phyloP scores from a whole-genome alignment of 2,329 filamentous ascomycete genomes.

The Pseudopyricularia javanii region DNA sequence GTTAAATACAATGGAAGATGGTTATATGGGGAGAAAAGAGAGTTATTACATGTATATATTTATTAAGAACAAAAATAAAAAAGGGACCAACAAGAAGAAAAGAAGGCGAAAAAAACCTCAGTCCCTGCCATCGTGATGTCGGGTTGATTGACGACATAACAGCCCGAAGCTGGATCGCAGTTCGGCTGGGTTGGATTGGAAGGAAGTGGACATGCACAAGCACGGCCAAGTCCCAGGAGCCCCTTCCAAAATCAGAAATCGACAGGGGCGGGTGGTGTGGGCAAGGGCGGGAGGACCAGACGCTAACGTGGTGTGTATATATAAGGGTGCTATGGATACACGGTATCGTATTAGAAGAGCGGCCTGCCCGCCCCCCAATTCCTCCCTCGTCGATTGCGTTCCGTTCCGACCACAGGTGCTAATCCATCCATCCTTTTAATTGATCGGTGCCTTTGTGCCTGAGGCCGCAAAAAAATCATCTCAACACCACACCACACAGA shows the following conservation, averaged over 20 bases:
- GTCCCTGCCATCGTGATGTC: neutral
- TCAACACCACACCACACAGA: too few relatives aligned
- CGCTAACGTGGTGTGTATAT: slow-evolving; percentile 16
- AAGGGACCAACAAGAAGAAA: neutral
- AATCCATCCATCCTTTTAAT: neutral
- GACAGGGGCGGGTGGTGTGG: slow-evolving; percentile 1
- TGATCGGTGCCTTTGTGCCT: neutral
- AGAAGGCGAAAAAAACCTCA: neutral
- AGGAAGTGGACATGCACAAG: neutral
- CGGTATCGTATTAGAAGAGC: slow-evolving; percentile 14
- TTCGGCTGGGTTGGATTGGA: neutral
- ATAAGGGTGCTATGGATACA: slow-evolving; percentile 9
- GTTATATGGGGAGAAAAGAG: too few relatives aligned
- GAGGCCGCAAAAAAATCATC: neutral
- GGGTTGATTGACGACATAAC: neutral
- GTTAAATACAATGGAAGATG: too few relatives aligned
- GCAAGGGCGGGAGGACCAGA: slow-evolving; percentile 1
- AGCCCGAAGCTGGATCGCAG: neutral
- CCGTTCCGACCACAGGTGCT: slow-evolving; percentile 1
- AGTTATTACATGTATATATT: too few relatives aligned
- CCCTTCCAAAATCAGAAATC: slow-evolving; percentile 3
- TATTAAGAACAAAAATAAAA: neutral
- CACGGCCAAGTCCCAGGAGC: too few relatives aligned
- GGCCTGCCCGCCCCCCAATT: slow-evolving; percentile 8
- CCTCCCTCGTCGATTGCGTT: slow-evolving; percentile 3